Percentiles rank a stretch among this genome's conserved stretches.
phyloP scores from a whole-genome alignment of 2,329 filamentous ascomycete genomes.

The Penicillium sp. region DNA sequence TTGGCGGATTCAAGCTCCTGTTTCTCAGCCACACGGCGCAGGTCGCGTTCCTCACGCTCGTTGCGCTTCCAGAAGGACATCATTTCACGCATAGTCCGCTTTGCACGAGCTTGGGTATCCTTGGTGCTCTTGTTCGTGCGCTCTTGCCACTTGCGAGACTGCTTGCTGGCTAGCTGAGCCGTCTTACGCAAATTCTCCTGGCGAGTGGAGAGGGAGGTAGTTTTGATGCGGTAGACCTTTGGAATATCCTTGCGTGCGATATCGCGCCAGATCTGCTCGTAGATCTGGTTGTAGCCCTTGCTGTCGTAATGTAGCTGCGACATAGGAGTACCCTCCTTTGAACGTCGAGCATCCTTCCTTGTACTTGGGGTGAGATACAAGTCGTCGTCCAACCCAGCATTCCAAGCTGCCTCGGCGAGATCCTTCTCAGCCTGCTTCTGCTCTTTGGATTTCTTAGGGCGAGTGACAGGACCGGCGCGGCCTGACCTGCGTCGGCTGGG shows the following conservation, averaged over 20 bases:
- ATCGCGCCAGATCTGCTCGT: conserved; percentile 96
- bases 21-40: conserved; percentile 89
- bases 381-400: conserved; percentile 56
- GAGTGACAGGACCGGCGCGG: conserved; percentile 50
- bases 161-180: conserved; percentile 91
- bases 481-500: conserved; percentile 55
- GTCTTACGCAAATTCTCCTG: conserved; percentile 98
- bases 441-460: conserved; percentile 84
- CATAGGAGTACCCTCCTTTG: conserved; percentile 45
- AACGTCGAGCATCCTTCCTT: conserved; percentile 44
- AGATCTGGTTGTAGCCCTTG: conserved; percentile 94
- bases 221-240: conserved; percentile 86
- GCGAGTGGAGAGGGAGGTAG: conserved; percentile 79
- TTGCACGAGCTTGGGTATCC: conserved; percentile 92
- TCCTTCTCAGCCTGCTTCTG: conserved; percentile 68
- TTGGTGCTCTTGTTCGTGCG: conserved; percentile 98
- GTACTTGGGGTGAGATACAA: conserved; percentile 55
- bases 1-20: conserved; percentile 96
- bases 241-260: conserved; percentile 89
- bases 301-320: conserved; percentile 71
- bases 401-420: conserved; percentile 82
- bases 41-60: conserved; percentile 92
- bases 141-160: conserved; percentile 94
- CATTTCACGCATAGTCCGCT: conserved; percentile 99
- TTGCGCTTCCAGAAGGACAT: conserved; percentile 99